Evolutionary conservation across 371 early-diverging fungal species (phyloP), one percentile per base, ranked within the genome.

Genomic region (Mortierella sp.): DNA sequence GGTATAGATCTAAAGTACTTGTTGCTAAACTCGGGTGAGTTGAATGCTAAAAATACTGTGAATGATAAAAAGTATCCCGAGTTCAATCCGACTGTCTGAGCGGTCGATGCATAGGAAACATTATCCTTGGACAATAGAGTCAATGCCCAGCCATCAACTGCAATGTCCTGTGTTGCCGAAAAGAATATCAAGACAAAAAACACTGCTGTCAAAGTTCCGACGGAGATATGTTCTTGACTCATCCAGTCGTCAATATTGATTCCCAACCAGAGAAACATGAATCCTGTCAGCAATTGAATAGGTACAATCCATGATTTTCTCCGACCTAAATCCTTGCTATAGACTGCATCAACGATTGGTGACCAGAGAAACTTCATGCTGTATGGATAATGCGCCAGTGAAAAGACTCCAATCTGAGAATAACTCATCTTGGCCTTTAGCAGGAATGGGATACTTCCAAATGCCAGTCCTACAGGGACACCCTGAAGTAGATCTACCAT

Each of bases 281-380:
- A 66, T 8, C 93, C 95, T 1, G 93, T 90, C 47, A 95, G 64
- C 3, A 95, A 86, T 76, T 98, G 98, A 55, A 98, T 97, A 7
- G 99, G 99, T 17, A 98, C 90, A 58, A 99, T 98, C 99, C 99
- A 99, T 40, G 95, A 93, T 82, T 98, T 99, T 57, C 99, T 85
- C 1, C 98, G 88, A 7, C 98, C 99, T 40, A 99, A 72, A 13
- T 83, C 84, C 55, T 91, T 89, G 53, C 87, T 88, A 66, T 93
- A 98, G 19, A 93, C 77, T 2, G 96, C 91, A 78, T 98, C 99
- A 12, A 98, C 97, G 28, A 98, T 93, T 15, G 98, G 98, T 10
- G 97, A 97, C 98, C 98, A 98, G 19, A 98, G 85, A 17, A 98
- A 89, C 84, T 93, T 95, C 58, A 95, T 88, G 31, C 91, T 91